A percentile compares a stretch with the other conserved stretches of the same genome.
Conservation (phyloP, 139 green algal species). For the Yamagishiella unicocca region DNA sequence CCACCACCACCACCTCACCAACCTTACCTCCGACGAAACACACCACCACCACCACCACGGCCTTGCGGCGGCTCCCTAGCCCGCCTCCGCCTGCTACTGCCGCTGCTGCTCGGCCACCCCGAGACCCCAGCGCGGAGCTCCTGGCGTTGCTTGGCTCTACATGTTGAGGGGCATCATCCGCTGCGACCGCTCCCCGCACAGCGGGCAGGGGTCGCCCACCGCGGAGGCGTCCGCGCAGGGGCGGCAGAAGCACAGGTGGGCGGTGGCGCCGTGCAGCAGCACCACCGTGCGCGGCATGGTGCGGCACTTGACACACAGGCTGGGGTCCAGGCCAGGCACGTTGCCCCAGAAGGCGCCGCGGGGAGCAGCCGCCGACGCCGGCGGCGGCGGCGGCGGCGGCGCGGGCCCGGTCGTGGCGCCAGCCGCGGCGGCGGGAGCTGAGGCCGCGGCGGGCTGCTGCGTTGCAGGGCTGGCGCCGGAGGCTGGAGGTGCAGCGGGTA, state of each 20-base stretch:
- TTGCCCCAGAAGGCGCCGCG: conserved; percentile 3
- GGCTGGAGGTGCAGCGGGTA: not conserved
- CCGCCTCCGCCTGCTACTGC: not conserved
- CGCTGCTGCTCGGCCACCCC: too few species aligned
- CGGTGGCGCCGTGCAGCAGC: conserved; percentile 8
- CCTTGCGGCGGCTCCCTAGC: not conserved
- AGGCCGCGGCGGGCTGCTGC: not conserved
- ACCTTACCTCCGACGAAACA: too few species aligned
- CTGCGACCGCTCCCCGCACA: not conserved
- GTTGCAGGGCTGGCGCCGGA: not conserved
- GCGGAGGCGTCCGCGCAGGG: not conserved
- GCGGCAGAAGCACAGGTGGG: conserved; percentile 4
- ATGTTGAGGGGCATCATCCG: not conserved
- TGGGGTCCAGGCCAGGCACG: not conserved
- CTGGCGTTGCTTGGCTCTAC: too few species aligned
- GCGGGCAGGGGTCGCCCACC: not conserved
- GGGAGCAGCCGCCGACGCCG: not conserved
- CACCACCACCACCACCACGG: not conserved
- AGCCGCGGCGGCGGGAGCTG: not conserved
- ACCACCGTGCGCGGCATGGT: not conserved
- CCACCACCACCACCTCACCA: too few species aligned
- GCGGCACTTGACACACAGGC: not conserved
- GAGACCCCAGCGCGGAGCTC: too few species aligned
- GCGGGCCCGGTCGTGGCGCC: not conserved
- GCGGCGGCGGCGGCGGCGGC: not conserved